A percentile compares a stretch with the other conserved stretches of the same genome.
phyloP scores from a whole-genome alignment of 345 rosid species.

The Citrus medica region DNA sequence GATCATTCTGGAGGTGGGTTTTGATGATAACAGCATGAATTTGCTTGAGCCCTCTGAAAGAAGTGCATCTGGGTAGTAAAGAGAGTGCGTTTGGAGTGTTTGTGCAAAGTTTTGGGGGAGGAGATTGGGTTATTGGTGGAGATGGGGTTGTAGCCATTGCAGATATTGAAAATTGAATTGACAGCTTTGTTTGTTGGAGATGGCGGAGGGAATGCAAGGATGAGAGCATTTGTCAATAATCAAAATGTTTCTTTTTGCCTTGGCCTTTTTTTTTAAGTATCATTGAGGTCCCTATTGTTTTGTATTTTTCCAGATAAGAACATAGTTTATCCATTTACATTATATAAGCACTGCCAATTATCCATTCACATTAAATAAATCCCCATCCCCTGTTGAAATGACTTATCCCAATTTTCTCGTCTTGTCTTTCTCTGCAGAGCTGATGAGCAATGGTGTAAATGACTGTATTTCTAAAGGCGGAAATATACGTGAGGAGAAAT shows the following conservation, averaged over 20 bases:
- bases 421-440: too few species aligned
- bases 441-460: too few species aligned
- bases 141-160: slow-evolving; percentile 41
- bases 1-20: slow-evolving; percentile 49
- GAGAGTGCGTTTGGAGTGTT: slow-evolving; percentile 26
- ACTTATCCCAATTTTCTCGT: too few species aligned
- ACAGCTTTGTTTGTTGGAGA: background rate
- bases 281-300: too few species aligned
- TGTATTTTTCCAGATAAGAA: too few species aligned
- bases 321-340: background rate
- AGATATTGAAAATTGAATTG: background rate
- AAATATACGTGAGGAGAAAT: too few species aligned
- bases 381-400: too few species aligned
- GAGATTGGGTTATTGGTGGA: slow-evolving; percentile 11
- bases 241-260: background rate
- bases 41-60: slow-evolving; percentile 60
- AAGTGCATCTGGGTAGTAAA: slow-evolving; percentile 46
- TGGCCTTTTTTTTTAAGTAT: too few species aligned
- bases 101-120: slow-evolving; percentile 11
- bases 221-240: background rate
- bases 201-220: slow-evolving; percentile 8
- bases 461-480: too few species aligned
- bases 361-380: too few species aligned
- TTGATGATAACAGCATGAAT: slow-evolving; percentile 65
- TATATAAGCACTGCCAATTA: too few species aligned